Base-by-base conservation (phyloP, 2,329 filamentous ascomycete genomes). In the Fusarium phyllophilum region DNA sequence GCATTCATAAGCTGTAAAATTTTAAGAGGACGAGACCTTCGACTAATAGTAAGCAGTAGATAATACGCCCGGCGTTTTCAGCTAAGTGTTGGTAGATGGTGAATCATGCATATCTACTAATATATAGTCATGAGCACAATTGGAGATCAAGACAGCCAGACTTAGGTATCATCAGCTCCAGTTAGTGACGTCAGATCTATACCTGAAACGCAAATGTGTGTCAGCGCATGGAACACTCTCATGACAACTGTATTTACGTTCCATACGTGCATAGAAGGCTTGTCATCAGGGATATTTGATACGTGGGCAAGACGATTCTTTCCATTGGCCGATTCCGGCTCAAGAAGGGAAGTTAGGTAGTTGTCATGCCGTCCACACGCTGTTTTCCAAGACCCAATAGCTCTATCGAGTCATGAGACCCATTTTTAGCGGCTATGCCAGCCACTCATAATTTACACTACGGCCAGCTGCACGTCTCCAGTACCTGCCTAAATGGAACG, bases 401-500 rank as follows among this genome's bases (percentile, higher is more conserved):
- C 39, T 71, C 55, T 46, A 73, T 55, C 41, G 48, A 68, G 58
- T 70, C 61, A 75, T 52, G 57, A 51, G 72, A 34, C 46, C 72
- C 72, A 75, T 67, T 73, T 46, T 67, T 75, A 41, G 58, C 49
- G 65, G 68, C 72, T 61, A 56, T 73, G 55, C 29, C 34, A 61
- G 38, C 73, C 68, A 75, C 41, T 66, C 44, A 66, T 41, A 33
- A 49, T 38, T 45, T 48, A 49, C 44, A 42, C 41, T 61, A 41
- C 22, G 18, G 38, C 48, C 49, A 57, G 55, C 29, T 44, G 59
- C 66, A 54, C 70, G 51, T 33, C 61, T 44, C 63, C 54, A 62
- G 72, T 69, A 73, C 68, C 74, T 77, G 75, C 64, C 72, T 75
- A 75, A 73, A 65, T 58, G 57, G 52, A 72, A 62, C 63, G 76